These are phyloP conservation scores for Colletotrichum sp. DNA, from an alignment of 2,329 filamentous ascomycete genomes.

Conservation along the genomic window DNA sequence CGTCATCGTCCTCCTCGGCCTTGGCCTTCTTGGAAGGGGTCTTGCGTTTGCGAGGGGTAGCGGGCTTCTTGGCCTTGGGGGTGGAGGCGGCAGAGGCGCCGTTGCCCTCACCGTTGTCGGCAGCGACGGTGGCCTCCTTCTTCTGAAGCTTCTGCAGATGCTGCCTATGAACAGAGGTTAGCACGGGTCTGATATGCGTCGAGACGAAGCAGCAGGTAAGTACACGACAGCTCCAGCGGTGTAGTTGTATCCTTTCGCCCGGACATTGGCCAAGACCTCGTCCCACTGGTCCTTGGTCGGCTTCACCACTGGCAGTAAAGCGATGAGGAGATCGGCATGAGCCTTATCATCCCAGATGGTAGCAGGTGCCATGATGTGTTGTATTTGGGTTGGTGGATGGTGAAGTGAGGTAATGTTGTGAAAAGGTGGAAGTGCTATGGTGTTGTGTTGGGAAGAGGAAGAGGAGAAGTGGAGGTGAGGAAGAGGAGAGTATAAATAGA, in stretches of 20 bases:
- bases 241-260: slow-evolving; percentile 40
- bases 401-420: background rate
- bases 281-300: slow-evolving; percentile 37
- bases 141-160: slow-evolving; percentile 51
- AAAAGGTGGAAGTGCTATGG: background rate
- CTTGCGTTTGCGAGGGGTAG: slow-evolving; percentile 33
- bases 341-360: slow-evolving; percentile 37
- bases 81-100: slow-evolving; percentile 18
- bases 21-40: slow-evolving; percentile 28
- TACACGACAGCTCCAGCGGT: slow-evolving; percentile 46
- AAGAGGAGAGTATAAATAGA: background rate
- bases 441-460: background rate
- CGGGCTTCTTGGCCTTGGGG: slow-evolving; percentile 21
- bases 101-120: slow-evolving; percentile 15
- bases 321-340: slow-evolving; percentile 42
- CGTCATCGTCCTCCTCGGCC: slow-evolving; percentile 25
- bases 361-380: background rate
- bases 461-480: background rate
- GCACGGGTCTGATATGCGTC: background rate
- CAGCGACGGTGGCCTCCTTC: slow-evolving; percentile 29
- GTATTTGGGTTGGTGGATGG: background rate
- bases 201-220: slow-evolving; percentile 13
- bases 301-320: slow-evolving; percentile 38
- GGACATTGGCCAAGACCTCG: slow-evolving; percentile 34
- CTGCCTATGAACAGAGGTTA: slow-evolving; percentile 37